These are phyloP conservation scores for Metschnikowia lunata DNA, from an alignment of 805 yeast species.

Conservation along the genomic window DNA sequence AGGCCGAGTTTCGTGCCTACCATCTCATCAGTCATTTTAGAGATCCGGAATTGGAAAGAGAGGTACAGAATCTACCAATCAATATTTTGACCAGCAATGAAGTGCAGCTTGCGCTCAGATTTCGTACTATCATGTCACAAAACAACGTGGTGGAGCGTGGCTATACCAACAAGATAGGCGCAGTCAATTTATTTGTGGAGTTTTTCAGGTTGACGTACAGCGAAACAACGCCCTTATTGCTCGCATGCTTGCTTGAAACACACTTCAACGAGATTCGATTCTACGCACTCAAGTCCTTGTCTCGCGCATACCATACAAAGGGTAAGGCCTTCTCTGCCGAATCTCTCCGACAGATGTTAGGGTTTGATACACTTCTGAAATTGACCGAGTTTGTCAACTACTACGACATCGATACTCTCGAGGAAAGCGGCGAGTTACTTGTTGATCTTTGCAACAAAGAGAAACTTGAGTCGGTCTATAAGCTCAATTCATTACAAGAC, in stretches of 20 bases:
- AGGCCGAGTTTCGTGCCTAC: constrained; percentile 91
- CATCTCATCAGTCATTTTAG: constrained; percentile 72
- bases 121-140: constrained; percentile 64
- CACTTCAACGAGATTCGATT: constrained; percentile 77
- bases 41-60: constrained; percentile 82
- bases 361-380: constrained; percentile 61
- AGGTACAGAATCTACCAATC: constrained; percentile 62
- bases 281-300: constrained; percentile 63
- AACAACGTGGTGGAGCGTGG: constrained; percentile 57
- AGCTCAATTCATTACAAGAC: constrained; percentile 33
- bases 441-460: constrained; percentile 42
- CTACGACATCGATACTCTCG: constrained; percentile 50
- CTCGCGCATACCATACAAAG: constrained; percentile 62
- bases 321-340: constrained; percentile 59
- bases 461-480: constrained; percentile 36
- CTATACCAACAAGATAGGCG: constrained; percentile 45
- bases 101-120: constrained; percentile 67
- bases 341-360: constrained; percentile 48
- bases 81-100: constrained; percentile 47
- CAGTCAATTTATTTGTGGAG: constrained; percentile 53
- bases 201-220: constrained; percentile 57
- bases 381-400: constrained; percentile 54
- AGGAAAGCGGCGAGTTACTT: constrained; percentile 25
- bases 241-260: constrained; percentile 72
- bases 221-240: constrained; percentile 53